phyloP scores from a whole-genome alignment of 148 eudicot genomes.

The Talinum fruticosum region DNA sequence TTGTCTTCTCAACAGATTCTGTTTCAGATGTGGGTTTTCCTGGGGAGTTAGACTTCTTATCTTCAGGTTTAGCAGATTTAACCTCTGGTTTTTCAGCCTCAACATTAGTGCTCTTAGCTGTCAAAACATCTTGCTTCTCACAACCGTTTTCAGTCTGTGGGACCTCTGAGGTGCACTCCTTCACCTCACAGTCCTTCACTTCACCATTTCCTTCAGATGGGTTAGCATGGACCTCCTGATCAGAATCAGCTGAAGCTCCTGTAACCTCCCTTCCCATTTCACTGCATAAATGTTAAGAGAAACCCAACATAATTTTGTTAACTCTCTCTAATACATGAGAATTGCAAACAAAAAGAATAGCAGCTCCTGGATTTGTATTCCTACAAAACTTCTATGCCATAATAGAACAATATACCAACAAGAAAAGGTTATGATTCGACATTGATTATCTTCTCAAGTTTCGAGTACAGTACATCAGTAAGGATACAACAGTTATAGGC shows the following conservation, averaged over 20 bases:
- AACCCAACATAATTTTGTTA: background rate
- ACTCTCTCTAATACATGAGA: background rate
- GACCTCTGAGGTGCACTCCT: constrained; percentile 43
- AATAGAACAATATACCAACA: background rate
- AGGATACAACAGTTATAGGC: background rate
- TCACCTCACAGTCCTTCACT: constrained; percentile 37
- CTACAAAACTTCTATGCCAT: background rate
- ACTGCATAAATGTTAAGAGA: constrained; percentile 37
- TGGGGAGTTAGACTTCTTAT: constrained; percentile 50
- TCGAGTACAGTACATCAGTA: background rate
- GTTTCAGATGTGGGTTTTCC: constrained; percentile 39
- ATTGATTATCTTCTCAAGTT: background rate
- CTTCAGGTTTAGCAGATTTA: constrained; percentile 41
- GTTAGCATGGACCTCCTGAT: constrained; percentile 35
- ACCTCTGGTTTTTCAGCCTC: constrained; percentile 31
- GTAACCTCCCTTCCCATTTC: constrained; percentile 77
- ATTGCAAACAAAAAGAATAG: background rate
- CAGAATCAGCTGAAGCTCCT: constrained; percentile 47
- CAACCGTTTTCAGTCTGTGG: constrained; percentile 35
- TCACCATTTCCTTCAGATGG: constrained; percentile 35
- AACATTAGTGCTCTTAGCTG: constrained; percentile 40
- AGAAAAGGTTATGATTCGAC: background rate
- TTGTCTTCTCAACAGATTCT: constrained; percentile 29
- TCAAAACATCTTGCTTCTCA: constrained; percentile 48
- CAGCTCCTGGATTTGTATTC: background rate